phyloP scores from a whole-genome alignment of 805 yeast species.

The Ogataea minuta region DNA sequence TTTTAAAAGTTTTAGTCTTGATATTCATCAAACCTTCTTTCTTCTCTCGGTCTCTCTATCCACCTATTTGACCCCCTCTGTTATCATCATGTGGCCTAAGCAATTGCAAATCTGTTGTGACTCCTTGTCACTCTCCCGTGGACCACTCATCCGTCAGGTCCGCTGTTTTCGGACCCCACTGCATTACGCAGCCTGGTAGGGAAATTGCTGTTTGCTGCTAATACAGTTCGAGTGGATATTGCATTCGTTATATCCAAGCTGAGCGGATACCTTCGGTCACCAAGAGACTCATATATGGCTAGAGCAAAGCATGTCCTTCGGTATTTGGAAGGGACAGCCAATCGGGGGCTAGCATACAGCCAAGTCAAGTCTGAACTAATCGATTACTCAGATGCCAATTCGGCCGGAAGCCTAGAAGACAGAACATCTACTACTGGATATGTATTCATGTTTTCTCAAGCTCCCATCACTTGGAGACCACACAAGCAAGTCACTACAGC shows the following conservation, averaged over 20 bases:
- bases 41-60: too few species aligned
- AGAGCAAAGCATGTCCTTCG: constrained; percentile 13
- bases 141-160: too few species aligned
- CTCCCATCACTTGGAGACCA: constrained; percentile 20
- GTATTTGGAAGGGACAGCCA: constrained; percentile 17
- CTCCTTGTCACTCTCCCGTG: too few species aligned
- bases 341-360: not conserved
- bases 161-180: not conserved
- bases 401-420: constrained; percentile 12
- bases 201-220: constrained; percentile 12
- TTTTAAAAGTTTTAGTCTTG: too few species aligned
- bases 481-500: constrained; percentile 19
- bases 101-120: too few species aligned
- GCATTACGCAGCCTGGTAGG: constrained; percentile 15
- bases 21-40: too few species aligned
- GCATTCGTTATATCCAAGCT: constrained; percentile 2
- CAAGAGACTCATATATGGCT: constrained; percentile 3
- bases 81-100: too few species aligned
- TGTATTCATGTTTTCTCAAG: constrained; percentile 7
- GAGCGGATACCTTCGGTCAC: constrained; percentile 7
- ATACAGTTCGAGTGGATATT: constrained; percentile 7
- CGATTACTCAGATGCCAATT: constrained; percentile 20
- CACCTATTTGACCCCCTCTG: too few species aligned
- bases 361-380: not conserved
- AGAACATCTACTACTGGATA: constrained; percentile 14